Conservation (phyloP, 306 rosid species). For the Rosa rugosa region DNA sequence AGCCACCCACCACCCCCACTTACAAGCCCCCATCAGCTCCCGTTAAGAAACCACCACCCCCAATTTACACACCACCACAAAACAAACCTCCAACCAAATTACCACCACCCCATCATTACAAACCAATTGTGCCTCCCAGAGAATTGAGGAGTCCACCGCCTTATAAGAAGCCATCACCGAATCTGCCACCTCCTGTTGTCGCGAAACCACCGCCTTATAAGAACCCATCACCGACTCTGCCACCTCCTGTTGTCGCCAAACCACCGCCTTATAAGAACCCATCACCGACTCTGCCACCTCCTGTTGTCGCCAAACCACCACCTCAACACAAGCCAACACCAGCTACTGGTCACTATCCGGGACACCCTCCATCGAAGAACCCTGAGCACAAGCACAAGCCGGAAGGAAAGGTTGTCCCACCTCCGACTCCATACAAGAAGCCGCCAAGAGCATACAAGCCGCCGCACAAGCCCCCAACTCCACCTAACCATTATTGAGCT, state of each 20-base stretch:
- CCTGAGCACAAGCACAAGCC: slow-evolving; percentile 1
- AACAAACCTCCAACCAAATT: background rate
- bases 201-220: too few species aligned
- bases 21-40: background rate
- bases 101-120: slow-evolving; percentile 7
- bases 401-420: background rate
- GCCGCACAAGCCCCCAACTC: slow-evolving; percentile 1
- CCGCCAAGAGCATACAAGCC: slow-evolving; percentile 13
- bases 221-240: background rate
- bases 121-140: background rate
- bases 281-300: background rate
- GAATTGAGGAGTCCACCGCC: background rate
- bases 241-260: background rate
- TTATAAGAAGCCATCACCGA: slow-evolving; percentile 1
- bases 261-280: slow-evolving; percentile 3
- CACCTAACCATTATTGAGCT: slow-evolving; percentile 8
- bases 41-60: background rate
- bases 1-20: slow-evolving; percentile 8
- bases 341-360: background rate
- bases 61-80: background rate
- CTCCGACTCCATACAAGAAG: slow-evolving; percentile 11
- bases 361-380: background rate
- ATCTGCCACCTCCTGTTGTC: background rate
- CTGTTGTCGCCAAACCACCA: background rate
- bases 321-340: background rate